A percentile compares a stretch with the other conserved stretches of the same genome.
These are phyloP conservation scores for Talaromyces nanjingensis DNA, from an alignment of 495 filamentous ascomycete species.

Conservation along the genomic window DNA sequence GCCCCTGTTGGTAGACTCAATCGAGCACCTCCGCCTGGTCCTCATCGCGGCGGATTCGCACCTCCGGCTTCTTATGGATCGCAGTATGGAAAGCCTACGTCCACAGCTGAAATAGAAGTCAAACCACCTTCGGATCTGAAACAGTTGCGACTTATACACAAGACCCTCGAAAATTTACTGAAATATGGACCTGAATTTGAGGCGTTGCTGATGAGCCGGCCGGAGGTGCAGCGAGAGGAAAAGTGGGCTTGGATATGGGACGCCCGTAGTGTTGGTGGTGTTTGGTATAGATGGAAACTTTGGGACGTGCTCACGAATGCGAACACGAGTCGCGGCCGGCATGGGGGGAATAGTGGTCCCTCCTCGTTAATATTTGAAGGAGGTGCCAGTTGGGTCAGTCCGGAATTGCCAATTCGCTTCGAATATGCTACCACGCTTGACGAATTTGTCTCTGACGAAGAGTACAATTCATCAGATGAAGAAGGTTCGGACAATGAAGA, in stretches of 20 bases:
- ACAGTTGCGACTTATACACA: conserved; percentile 79
- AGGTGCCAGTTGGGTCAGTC: conserved; percentile 62
- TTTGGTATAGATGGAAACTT: conserved; percentile 87
- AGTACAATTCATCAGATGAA: conserved; percentile 84
- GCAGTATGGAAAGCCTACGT: conserved; percentile 25
- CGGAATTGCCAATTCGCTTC: conserved; percentile 58
- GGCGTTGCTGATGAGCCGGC: conserved; percentile 80
- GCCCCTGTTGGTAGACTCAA: conserved; percentile 33
- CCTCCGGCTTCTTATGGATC: conserved; percentile 66
- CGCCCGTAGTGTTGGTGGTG: conserved; percentile 65
- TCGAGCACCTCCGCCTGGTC: conserved; percentile 52
- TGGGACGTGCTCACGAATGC: conserved; percentile 69
- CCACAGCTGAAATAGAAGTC: conserved; percentile 64
- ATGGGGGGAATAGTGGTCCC: conserved; percentile 18
- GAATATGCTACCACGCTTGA: conserved; percentile 67
- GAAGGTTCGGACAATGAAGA: conserved; percentile 75
- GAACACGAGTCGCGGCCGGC: conserved; percentile 17
- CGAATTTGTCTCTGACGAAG: conserved; percentile 73
- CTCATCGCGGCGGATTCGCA: conserved; percentile 68
- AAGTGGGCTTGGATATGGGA: conserved; percentile 96
- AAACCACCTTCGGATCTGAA: conserved; percentile 70
- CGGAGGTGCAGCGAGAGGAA: conserved; percentile 71
- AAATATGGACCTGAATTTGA: conserved; percentile 84
- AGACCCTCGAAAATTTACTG: conserved; percentile 70
- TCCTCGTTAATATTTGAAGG: conserved; percentile 56